Evolutionary conservation across 1,284 basidiomycete genomes (phyloP).

Genomic region (Trichosporon sp.): DNA sequence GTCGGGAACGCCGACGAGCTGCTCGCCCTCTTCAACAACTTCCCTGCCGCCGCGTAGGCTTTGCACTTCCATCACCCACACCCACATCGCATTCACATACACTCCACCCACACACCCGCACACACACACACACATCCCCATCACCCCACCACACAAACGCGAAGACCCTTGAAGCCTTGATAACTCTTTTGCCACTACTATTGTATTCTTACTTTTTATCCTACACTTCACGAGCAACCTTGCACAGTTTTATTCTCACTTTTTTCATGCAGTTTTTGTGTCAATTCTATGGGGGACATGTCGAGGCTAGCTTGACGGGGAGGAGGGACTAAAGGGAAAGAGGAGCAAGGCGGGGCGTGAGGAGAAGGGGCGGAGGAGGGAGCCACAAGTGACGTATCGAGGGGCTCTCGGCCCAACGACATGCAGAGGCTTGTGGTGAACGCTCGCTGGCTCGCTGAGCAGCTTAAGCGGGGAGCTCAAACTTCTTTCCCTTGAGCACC

Average conservation of each 20-base stretch:
- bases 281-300: background rate
- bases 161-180: background rate
- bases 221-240: background rate
- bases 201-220: background rate
- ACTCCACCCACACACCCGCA: background rate
- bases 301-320: too few species aligned
- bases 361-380: too few species aligned
- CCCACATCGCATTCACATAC: background rate
- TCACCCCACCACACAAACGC: background rate
- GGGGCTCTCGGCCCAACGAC: background rate
- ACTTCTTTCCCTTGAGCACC: constrained; percentile 59
- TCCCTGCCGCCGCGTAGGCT: constrained; percentile 24
- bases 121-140: background rate
- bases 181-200: background rate
- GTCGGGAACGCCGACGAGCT: constrained; percentile 27
- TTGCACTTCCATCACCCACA: background rate
- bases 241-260: background rate
- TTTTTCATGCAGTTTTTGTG: constrained; percentile 18
- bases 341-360: background rate
- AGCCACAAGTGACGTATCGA: background rate
- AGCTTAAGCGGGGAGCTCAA: constrained; percentile 55
- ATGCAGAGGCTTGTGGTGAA: too few species aligned
- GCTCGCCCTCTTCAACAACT: constrained; percentile 31
- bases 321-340: background rate
- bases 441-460: too few species aligned